Evolutionary conservation across 257 asterid genomes (phyloP).

Genomic region (Misopates orontium): DNA sequence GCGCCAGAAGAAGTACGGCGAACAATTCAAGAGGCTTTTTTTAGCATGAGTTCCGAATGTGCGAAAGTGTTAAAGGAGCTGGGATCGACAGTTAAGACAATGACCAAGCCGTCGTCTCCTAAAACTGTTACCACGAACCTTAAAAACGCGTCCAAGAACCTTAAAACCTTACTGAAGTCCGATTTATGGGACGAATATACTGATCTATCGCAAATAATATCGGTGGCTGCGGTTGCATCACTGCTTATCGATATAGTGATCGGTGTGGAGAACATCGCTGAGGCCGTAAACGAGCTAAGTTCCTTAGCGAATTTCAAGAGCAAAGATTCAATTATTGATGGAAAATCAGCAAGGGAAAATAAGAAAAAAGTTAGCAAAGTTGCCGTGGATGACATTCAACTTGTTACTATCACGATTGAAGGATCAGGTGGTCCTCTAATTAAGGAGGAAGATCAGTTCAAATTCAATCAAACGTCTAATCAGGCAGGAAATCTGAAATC

Average conservation of each 20-base stretch:
- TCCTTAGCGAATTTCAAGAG: constrained; percentile 51
- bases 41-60: constrained; percentile 56
- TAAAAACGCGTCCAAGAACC: constrained; percentile 41
- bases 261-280: constrained; percentile 48
- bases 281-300: constrained; percentile 61
- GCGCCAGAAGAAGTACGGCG: constrained; percentile 43
- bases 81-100: constrained; percentile 44
- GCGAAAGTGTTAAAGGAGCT: constrained; percentile 63
- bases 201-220: constrained; percentile 43
- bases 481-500: neutral
- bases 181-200: constrained; percentile 34
- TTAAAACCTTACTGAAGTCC: constrained; percentile 50
- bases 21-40: constrained; percentile 37
- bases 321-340: neutral
- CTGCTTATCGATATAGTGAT: constrained; percentile 50
- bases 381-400: constrained; percentile 5
- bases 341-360: neutral
- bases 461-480: constrained; percentile 15
- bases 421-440: constrained; percentile 19
- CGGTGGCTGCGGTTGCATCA: constrained; percentile 57
- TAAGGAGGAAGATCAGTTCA: constrained; percentile 12
- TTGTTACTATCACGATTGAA: constrained; percentile 28
- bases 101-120: constrained; percentile 46
- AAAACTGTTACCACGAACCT: constrained; percentile 40
- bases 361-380: neutral